Conservation (phyloP, 345 rosid species). For the Camelina neglecta region DNA sequence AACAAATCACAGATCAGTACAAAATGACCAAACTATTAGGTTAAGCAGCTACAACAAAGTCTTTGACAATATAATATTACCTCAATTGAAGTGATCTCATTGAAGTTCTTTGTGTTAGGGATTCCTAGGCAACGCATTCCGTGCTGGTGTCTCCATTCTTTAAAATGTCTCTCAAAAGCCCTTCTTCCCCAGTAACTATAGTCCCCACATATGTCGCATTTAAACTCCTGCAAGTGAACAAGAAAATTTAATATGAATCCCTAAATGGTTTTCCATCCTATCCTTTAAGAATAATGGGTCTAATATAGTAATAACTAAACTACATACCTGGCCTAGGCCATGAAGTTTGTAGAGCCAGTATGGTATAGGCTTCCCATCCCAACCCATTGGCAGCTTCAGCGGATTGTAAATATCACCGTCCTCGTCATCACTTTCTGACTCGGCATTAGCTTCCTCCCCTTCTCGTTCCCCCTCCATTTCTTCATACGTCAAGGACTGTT, state of each 20-base stretch:
- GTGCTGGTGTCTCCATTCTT: constrained; percentile 98
- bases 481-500: constrained; percentile 91
- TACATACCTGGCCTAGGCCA: constrained; percentile 92
- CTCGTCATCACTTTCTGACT: constrained; percentile 97
- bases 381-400: constrained; percentile 94
- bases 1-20: not conserved
- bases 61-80: constrained; percentile 42
- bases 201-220: constrained; percentile 96
- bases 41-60: not conserved
- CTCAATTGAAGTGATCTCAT: constrained; percentile 91
- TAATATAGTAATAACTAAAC: not conserved
- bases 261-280: too few relatives aligned
- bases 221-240: constrained; percentile 68
- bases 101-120: constrained; percentile 98
- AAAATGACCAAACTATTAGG: not conserved
- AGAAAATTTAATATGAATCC: not conserved
- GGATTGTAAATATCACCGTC: constrained; percentile 95
- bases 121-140: constrained; percentile 99
- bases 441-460: constrained; percentile 92
- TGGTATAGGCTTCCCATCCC: constrained; percentile 99
- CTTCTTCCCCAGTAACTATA: constrained; percentile 98
- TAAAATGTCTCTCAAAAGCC: constrained; percentile 96
- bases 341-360: constrained; percentile 99
- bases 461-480: constrained; percentile 98
- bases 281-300: too few relatives aligned